Evolutionary conservation across 1,139 yeast genomes (phyloP), one percentile per base, ranked within the genome.

Genomic region (Kluyveromyces sp.): DNA sequence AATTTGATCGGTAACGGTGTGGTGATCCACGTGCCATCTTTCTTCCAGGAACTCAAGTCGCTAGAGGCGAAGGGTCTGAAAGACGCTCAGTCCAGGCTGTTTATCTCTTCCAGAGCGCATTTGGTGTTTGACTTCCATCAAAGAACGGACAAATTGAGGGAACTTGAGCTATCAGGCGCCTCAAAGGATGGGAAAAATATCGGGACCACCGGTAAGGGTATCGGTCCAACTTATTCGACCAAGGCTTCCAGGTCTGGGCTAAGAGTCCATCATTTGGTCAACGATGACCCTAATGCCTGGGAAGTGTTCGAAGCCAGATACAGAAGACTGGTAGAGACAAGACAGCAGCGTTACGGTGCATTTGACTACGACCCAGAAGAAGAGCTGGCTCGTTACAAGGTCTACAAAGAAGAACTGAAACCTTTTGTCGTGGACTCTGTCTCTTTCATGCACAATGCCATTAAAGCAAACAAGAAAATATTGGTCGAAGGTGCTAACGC

Each of bases 161-260:
- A 92, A 68, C 83, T 85, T 43, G 98, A 92, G 67, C 76, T 94
- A 46, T 80, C 92, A 29, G 67, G 65, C 47, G 51, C 49, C 29
- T 53, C 64, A 3, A 74, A 77, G 49, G 82, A 81, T 64, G 87
- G 87, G 65, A 88, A 87, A 69, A 80, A 95, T 37, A 92, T 92
- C 60, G 99, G 99, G 57, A 92, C 99, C 52, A 92, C 99, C 41
- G 96, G 97, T 62, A 92, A 94, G 67, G 99, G 99, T 68, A 92
- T 92, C 61, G 99, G 99, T 46, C 99, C 99, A 56, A 83, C 98
- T 37, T 92, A 92, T 67, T 83, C 96, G 36, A 88, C 98, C 55
- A 92, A 92, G 72, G 95, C 95, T 44, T 83, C 95, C 16, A 81
- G 99, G 69, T 87, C 96, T 28, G 99, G 99, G 62, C 73, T 92